phyloP scores from a whole-genome alignment of 768 basidiomycete genomes.

The Boletus barrowsii region DNA sequence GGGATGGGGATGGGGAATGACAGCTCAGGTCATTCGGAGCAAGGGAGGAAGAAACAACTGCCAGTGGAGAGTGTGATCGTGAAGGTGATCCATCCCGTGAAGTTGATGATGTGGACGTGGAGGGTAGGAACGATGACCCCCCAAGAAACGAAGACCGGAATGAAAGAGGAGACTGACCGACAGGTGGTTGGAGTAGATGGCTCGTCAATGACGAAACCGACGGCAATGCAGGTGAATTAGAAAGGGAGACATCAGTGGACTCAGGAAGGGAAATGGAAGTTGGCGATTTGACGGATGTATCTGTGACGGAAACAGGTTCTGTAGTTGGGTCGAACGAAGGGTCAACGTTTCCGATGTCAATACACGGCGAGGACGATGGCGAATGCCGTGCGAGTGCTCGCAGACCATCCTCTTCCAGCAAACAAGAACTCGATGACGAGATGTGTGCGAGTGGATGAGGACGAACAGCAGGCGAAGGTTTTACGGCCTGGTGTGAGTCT shows the following conservation, averaged over 20 bases:
- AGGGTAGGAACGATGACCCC: constrained; percentile 16
- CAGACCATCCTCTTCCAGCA: constrained; percentile 16
- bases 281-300: constrained; percentile 3
- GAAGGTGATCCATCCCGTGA: constrained; percentile 1
- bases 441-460: constrained; percentile 26
- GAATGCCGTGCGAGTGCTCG: constrained; percentile 4
- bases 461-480: neutral
- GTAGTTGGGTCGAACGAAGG: neutral
- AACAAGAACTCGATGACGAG: constrained; percentile 28
- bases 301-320: neutral
- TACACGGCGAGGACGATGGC: constrained; percentile 5
- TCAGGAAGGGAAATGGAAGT: constrained; percentile 17
- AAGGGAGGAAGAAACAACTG: neutral
- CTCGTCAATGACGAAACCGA: neutral
- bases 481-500: neutral
- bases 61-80: neutral
- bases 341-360: neutral
- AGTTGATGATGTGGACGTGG: constrained; percentile 5
- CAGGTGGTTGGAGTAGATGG: neutral
- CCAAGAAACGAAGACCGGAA: neutral
- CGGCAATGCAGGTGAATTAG: constrained; percentile 3
- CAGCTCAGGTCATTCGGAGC: neutral
- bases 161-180: neutral
- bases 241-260: constrained; percentile 12
- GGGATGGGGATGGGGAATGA: neutral